Evolutionary conservation across 148 eudicot species (phyloP), one percentile per base, ranked within the genome.

Genomic region (Rhododendron mucronatum): DNA sequence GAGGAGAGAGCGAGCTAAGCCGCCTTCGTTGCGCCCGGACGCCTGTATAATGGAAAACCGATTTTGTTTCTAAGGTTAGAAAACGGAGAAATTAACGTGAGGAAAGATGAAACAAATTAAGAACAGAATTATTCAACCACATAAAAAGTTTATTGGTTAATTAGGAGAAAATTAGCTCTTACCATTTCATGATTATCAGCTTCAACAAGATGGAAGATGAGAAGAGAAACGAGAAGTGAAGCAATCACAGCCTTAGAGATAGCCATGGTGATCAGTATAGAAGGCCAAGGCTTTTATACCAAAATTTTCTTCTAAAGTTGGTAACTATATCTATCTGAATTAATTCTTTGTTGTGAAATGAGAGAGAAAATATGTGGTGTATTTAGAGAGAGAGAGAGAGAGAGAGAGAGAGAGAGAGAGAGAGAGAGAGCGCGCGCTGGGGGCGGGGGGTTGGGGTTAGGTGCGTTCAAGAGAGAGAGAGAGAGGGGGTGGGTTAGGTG

Each of bases 171-270:
- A 47, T 9, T 47, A 81, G n/a, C 0, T 35, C 39, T 85, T 82
- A 82, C 89, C 82, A n/a, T 80, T n/a, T 44, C 82, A 47, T 21
- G 8, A 12, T 51, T n/a, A 80, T 44, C 1, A 71, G 91, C 82
- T 63, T 89, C 77, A 51, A 59, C 82, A 21, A 85, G 83, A 81
- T 85, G 44, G 82, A 83, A 11, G 71, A 83, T 47, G 73, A 87
- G 73, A 85, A 89, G 86, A 45, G 78, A 87, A 77, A 89, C 47
- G 41, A 87, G 84, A 48, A 89, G 57, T 1, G 82, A 87, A 85
- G 86, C 82, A 82, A 87, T 39, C 69, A 82, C 14, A 79, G 88
- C 15, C 59, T 89, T 89, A 39, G 65, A 87, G 75, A 71, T 44
- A 51, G 84, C 84, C 87, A 87, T 87, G 5, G 23, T 28, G 13